Base-by-base conservation (phyloP, 192 early-diverging fungal species). In the Rhizoclosmatium globosum region DNA sequence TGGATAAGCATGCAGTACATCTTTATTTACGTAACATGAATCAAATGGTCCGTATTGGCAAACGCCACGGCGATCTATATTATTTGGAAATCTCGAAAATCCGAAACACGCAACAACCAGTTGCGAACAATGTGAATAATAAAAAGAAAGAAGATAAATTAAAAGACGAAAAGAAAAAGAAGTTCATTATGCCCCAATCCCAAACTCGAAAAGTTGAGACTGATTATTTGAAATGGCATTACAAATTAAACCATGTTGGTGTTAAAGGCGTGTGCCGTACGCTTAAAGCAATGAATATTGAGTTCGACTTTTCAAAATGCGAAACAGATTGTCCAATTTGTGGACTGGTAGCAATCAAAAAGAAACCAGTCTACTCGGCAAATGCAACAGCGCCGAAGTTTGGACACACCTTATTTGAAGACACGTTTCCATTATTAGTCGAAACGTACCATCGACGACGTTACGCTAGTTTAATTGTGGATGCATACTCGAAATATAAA, bases 101-200 rank as follows among this genome's bases (percentile, higher is more conserved):
- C 48, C 48, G 61, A 64, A 4, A 64, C 4, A 38, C 4, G 7
- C 4, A 64, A 64, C 4, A 41, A 41, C 4, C 4, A 64, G 61
- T n/a, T 11, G n/a, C 4, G 4, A 64, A 64, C 7, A 64, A 4
- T n/a, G n/a, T 11, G n/a, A 38, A 4, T 38, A 21, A 21, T 38
- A 64, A 64, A 64, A 50, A 50, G 48, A 50, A 50, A 50, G 48
- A 50, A 9, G 48, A 50, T 4, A 4, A 50, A 50, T 50, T 50
- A 50, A 64, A 64, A 64, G 61, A 64, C 4, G 39, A 21, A 64
- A 64, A 64, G 61, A 64, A 64, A 64, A 64, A 38, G 61, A 64
- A 64, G n/a, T 64, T 64, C n/a, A 64, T 64, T 64, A 50, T 64
- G 39, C 61, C 61, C 4, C 4, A 4, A 11, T 38, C 61, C 4